Base-by-base conservation (phyloP, 768 basidiomycete genomes). In the Sutorius australiensis region DNA sequence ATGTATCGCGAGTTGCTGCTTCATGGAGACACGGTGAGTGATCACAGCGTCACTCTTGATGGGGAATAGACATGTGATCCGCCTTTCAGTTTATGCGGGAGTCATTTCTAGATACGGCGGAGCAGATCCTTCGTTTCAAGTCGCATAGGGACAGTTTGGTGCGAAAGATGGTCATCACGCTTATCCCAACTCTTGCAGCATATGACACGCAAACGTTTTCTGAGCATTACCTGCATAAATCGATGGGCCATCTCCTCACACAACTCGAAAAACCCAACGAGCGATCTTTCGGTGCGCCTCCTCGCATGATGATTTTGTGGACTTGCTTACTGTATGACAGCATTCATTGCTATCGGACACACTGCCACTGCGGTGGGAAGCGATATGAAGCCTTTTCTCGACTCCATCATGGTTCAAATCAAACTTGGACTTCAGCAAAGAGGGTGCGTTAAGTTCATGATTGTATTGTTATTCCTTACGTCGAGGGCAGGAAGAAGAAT, bases 281-380 rank as follows among this genome's bases (percentile, higher is more conserved):
- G 61, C 80, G 95, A 34, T 85, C 88, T 31, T 89, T 91, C 59
- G 91, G 94, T 94, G 63, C 16, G 41, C 16, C 41, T 45, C 17
- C 42, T 61, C 63, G 57, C 57, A 59, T 54, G 50, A 48, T 13
- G 10, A 44, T 42, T 11, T 36, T 30, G 12, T 49, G 16, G 8
- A 21, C 19, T 47, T 49, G 10, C 48, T 57, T 32, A 59, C 13
- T 16, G 16, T 24, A 42, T 37, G 13, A 6, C 56, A 93, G 95
- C 95, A 3, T 98, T 98, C 67, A 86, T 94, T 60, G 95, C 97
- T 2, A 94, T 99, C 56, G 97, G 97, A 0, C 92, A 97, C 63
- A 90, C 95, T 46, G 93, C 97, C 2, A 83, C 84, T 39, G 88
- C 91, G 45, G 91, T 98, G 19, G 86, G 86, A 42, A 89, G 92